phyloP scores from a whole-genome alignment of 257 asterid species.

The Solanum chilense region DNA sequence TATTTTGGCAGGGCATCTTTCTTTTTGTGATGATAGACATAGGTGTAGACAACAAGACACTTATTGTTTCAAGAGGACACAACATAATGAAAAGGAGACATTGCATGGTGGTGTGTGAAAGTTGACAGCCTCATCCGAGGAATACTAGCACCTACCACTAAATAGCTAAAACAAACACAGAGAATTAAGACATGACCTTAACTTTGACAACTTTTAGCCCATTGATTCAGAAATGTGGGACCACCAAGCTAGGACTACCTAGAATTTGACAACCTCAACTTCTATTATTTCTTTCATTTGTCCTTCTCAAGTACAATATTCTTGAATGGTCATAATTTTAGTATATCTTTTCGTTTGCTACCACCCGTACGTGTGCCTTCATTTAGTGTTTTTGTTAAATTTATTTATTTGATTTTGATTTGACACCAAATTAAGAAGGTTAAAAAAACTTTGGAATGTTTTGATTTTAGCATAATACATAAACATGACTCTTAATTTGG shows the following conservation, averaged over 20 bases:
- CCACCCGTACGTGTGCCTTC: background rate
- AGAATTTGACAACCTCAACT: background rate
- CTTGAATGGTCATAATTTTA: background rate
- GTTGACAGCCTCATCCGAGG: slow-evolving; percentile 33
- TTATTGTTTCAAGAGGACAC: slow-evolving; percentile 31
- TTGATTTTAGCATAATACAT: too few relatives aligned
- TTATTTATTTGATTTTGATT: background rate
- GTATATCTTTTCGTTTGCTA: background rate
- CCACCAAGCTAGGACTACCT: background rate
- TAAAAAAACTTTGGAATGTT: background rate
- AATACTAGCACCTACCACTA: slow-evolving; percentile 14
- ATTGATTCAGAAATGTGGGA: background rate
- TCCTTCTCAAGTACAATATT: background rate
- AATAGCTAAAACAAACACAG: background rate
- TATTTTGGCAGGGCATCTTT: slow-evolving; percentile 13
- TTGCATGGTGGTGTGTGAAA: slow-evolving; percentile 29
- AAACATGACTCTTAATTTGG: too few relatives aligned
- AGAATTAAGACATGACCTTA: slow-evolving; percentile 34
- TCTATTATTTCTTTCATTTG: background rate
- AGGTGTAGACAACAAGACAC: slow-evolving; percentile 28
- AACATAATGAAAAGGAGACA: slow-evolving; percentile 22
- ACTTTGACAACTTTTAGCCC: slow-evolving; percentile 45
- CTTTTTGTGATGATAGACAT: slow-evolving; percentile 12
- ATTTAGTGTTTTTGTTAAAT: background rate
- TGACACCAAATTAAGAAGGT: fast-evolving